phyloP scores from a whole-genome alignment of 1,139 yeast species.

The Debaryomyces sp. region DNA sequence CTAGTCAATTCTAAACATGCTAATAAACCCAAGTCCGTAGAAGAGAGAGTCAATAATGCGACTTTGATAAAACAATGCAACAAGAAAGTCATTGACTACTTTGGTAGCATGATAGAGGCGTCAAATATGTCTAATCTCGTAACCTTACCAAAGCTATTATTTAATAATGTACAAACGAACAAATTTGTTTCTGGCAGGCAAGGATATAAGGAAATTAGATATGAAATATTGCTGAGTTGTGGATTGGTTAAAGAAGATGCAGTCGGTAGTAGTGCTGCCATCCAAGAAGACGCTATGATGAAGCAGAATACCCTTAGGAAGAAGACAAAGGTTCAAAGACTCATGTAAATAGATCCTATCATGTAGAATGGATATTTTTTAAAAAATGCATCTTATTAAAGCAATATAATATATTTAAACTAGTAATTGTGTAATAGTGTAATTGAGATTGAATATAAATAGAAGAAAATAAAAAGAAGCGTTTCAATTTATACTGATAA shows the following conservation, averaged over 20 bases:
- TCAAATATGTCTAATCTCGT: conserved; percentile 27
- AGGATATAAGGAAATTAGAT: conserved; percentile 42
- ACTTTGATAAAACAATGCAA: conserved; percentile 24
- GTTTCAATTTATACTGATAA: conserved; percentile 2
- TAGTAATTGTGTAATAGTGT: conserved; percentile 1
- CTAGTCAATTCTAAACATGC: not conserved
- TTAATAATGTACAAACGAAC: conserved; percentile 35
- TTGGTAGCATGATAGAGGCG: conserved; percentile 21
- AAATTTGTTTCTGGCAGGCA: conserved; percentile 22
- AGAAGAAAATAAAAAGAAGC: conserved; percentile 2
- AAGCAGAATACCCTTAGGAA: not conserved
- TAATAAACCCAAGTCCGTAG: not conserved
- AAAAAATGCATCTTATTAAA: conserved; percentile 2
- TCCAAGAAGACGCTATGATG: not conserved
- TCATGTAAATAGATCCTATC: not conserved
- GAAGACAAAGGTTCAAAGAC: not conserved
- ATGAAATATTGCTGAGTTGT: conserved; percentile 36
- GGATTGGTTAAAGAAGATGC: conserved; percentile 19
- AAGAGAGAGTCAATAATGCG: conserved; percentile 6
- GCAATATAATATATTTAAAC: conserved; percentile 5
- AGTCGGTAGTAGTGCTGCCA: not conserved
- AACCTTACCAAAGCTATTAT: conserved; percentile 34
- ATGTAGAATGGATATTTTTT: not conserved
- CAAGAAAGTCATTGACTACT: conserved; percentile 26
- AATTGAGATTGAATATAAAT: conserved; percentile 4